Evolutionary conservation across 2,329 filamentous ascomycete species (phyloP), one percentile per base, ranked within the genome.

Genomic region (Arthroderma uncinatum): DNA sequence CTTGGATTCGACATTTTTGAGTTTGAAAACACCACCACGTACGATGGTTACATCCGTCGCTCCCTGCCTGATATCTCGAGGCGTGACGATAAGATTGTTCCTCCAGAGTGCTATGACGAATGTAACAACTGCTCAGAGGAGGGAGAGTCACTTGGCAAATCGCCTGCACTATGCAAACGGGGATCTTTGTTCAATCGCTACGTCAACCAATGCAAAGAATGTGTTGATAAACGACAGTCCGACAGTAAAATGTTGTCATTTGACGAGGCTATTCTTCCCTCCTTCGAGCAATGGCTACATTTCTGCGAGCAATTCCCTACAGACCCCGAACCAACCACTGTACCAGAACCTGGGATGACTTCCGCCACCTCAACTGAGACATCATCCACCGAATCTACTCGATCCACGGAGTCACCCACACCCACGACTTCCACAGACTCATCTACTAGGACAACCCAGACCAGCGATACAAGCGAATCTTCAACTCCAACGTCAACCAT

Each of bases 1-100:
- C 71, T 87, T 14, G 79, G 75, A 53, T 84, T 81, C 58, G 79
- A 78, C 42, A 82, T 87, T 16, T 87, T 85, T 59, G 74, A 76
- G 19, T 69, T 75, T 23, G 2, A 59, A 59, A 16, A 57, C 57
- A 60, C 61, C 0, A 50, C 59, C 0, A 58, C 52, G 10, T 44
- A 21, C 55, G 60, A 60, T 62, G 58, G 14, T 78, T 78, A 28
- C 10, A 23, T 21, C 40, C 59, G 12, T 78, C 78, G 37, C 30
- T 39, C 30, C 34, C 16, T 47, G 12, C 37, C 7, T 44, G 21
- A 12, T 5, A 19, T 55, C 9, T 64, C 74, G 77, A 34, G 76
- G 70, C 36, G 62, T 62, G 1, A 70, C 57, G 55, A 54, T n/a
- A 47, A 54, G 0, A 65, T 71, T 0, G 42, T 73, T 0, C 81